phyloP scores from a whole-genome alignment of 805 yeast genomes.

The Pichia deserticola region DNA sequence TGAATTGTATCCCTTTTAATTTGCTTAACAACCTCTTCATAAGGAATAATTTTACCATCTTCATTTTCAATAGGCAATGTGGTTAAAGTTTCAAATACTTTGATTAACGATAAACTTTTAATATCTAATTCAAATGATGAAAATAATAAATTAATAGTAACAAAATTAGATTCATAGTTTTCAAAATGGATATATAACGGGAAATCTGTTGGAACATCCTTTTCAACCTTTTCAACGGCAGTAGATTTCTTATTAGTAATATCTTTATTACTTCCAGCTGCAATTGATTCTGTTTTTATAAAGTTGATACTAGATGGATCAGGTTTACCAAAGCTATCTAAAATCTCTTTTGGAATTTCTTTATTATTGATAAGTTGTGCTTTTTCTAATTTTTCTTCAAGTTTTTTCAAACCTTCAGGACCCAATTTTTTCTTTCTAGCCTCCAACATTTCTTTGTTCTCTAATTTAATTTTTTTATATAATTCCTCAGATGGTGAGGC shows the following conservation, averaged over 20 bases:
- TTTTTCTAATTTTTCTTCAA: constrained; percentile 42
- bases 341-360: constrained; percentile 66
- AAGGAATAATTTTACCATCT: constrained; percentile 52
- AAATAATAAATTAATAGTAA: constrained; percentile 56
- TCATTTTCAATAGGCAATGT: constrained; percentile 62
- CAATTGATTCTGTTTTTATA: constrained; percentile 59
- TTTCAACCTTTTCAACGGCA: constrained; percentile 14
- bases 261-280: constrained; percentile 42
- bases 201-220: constrained; percentile 37
- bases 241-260: constrained; percentile 19
- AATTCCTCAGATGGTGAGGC: constrained; percentile 64
- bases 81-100: constrained; percentile 59
- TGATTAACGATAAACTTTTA: constrained; percentile 54
- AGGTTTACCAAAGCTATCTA: constrained; percentile 59
- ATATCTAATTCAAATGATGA: constrained; percentile 48
- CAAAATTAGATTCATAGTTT: constrained; percentile 70
- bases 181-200: constrained; percentile 76
- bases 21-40: constrained; percentile 68
- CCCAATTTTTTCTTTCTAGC: constrained; percentile 50
- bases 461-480: constrained; percentile 44
- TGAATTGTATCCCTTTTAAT: constrained; percentile 69
- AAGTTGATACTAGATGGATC: constrained; percentile 70
- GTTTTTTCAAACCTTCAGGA: constrained; percentile 46
- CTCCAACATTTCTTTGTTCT: constrained; percentile 40
- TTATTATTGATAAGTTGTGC: constrained; percentile 65